Conservation (phyloP, 2,329 filamentous ascomycete species). For the Tolypocladium album region DNA sequence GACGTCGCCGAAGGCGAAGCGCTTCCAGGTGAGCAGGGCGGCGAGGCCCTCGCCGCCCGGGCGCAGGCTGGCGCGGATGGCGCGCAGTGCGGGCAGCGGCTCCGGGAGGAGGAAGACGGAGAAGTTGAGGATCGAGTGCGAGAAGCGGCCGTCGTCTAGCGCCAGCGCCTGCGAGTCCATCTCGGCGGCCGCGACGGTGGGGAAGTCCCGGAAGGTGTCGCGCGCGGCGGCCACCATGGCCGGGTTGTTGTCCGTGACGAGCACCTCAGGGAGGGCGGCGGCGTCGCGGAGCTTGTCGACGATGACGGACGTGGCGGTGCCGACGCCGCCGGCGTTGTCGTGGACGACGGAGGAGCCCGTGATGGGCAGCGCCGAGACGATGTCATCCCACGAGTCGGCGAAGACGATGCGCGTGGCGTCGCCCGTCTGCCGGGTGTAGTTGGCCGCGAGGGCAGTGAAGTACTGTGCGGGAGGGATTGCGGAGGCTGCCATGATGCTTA, state of each 20-base stretch:
- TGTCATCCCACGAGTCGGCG: background rate
- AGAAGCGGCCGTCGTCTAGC: background rate
- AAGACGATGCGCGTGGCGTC: background rate
- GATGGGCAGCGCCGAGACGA: background rate
- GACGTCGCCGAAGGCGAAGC: background rate
- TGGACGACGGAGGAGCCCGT: background rate
- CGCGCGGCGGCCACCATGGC: background rate
- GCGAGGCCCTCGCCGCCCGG: background rate
- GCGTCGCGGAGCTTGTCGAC: background rate
- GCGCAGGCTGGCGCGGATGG: background rate
- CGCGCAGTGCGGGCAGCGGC: background rate
- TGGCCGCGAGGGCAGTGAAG: background rate
- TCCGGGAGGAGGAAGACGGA: background rate
- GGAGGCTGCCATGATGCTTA: background rate
- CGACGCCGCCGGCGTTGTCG: background rate
- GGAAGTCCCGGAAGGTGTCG: background rate
- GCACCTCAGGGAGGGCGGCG: background rate
- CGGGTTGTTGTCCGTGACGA: background rate
- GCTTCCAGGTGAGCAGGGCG: background rate
- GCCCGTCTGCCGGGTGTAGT: background rate
- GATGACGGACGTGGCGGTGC: background rate
- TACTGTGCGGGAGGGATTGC: background rate
- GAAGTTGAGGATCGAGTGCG: background rate
- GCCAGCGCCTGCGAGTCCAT: background rate
- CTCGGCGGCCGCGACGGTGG: background rate